Evolutionary conservation across 2,329 filamentous ascomycete species (phyloP).

Genomic region (Fusarium albidum): DNA sequence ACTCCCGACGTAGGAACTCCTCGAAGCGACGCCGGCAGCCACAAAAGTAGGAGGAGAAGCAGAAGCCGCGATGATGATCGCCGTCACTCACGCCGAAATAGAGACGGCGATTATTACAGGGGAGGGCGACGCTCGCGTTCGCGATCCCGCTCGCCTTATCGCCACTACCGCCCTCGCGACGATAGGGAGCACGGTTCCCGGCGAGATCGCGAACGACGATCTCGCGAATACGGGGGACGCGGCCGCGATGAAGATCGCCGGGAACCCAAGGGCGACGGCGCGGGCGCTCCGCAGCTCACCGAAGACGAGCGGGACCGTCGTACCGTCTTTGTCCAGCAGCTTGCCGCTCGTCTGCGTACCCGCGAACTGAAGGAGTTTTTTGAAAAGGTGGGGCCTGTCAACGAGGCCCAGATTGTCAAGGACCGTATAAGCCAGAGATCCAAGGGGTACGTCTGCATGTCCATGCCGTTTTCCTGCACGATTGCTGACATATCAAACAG

Average conservation of each 20-base stretch:
- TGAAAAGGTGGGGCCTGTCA: constrained; percentile 91
- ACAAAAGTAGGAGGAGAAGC: constrained; percentile 83
- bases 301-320: constrained; percentile 97
- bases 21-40: constrained; percentile 79
- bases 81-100: constrained; percentile 76
- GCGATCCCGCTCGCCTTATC: constrained; percentile 75
- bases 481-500: constrained; percentile 61
- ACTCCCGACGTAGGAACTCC: constrained; percentile 71
- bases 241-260: constrained; percentile 59
- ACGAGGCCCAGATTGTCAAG: constrained; percentile 98
- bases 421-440: constrained; percentile 95
- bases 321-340: constrained; percentile 98
- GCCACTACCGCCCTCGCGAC: constrained; percentile 64
- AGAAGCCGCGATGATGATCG: constrained; percentile 80
- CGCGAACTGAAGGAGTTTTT: constrained; percentile 96
- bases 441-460: constrained; percentile 78
- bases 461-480: neutral
- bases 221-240: constrained; percentile 59
- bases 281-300: constrained; percentile 76
- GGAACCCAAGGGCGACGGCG: constrained; percentile 57
- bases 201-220: constrained; percentile 62
- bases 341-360: constrained; percentile 90
- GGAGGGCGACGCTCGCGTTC: constrained; percentile 65
- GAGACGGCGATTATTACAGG: constrained; percentile 76
- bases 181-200: constrained; percentile 61